phyloP scores from a whole-genome alignment of 768 basidiomycete species.

The Mycena galopus region DNA sequence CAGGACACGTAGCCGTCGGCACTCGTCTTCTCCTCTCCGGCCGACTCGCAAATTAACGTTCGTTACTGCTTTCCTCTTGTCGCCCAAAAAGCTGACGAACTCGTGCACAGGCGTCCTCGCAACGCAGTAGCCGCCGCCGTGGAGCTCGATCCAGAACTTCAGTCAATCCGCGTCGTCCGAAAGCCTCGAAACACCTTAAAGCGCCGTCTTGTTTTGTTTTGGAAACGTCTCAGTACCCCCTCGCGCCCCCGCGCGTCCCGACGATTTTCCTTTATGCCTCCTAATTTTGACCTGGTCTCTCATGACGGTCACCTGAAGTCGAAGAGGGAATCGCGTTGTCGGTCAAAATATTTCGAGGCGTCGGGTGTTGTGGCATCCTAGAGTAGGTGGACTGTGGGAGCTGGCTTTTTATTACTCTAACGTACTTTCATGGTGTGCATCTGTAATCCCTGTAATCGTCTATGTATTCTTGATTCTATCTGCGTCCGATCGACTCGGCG shows the following conservation, averaged over 20 bases:
- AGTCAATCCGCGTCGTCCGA: constrained; percentile 7
- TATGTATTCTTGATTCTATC: not conserved
- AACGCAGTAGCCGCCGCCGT: not conserved
- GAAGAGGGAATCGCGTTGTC: constrained; percentile 24
- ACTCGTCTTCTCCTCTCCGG: not conserved
- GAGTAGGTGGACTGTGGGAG: not conserved
- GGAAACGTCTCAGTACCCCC: constrained; percentile 47
- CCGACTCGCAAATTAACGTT: constrained; percentile 8
- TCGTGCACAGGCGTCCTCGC: constrained; percentile 8
- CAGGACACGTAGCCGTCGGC: constrained; percentile 3
- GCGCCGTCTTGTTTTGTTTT: constrained; percentile 45
- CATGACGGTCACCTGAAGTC: constrained; percentile 14
- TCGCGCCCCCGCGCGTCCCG: constrained; percentile 40
- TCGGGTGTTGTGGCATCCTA: not conserved
- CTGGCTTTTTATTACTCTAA: not conserved
- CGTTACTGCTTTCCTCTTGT: not conserved
- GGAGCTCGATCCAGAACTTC: constrained; percentile 16
- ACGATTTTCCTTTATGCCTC: constrained; percentile 51
- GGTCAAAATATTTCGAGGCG: constrained; percentile 15
- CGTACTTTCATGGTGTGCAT: not conserved
- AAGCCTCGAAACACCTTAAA: constrained; percentile 35
- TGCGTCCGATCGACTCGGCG: not conserved
- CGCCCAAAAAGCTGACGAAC: not conserved
- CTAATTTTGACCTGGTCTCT: constrained; percentile 47
- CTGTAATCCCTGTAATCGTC: not conserved